These are phyloP conservation scores for Cryptosporidium andersoni DNA, from an alignment of 169 alveolate species.

Conservation along the genomic window DNA sequence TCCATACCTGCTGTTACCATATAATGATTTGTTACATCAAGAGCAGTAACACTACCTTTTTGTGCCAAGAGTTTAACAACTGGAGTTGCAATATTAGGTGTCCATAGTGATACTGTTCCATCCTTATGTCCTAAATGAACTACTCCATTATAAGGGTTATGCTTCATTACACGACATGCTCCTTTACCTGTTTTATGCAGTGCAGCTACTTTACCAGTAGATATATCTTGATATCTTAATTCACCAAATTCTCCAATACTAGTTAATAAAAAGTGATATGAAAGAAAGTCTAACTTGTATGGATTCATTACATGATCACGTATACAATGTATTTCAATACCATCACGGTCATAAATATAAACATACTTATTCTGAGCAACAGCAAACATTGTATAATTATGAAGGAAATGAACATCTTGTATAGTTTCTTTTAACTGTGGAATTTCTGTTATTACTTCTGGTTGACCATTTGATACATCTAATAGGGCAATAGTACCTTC, in stretches of 20 bases:
- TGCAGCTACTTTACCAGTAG: slow-evolving; percentile 91
- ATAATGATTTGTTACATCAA: slow-evolving; percentile 75
- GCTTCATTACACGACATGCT: slow-evolving; percentile 87
- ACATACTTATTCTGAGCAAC: slow-evolving; percentile 91
- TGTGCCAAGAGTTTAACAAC: slow-evolving; percentile 83
- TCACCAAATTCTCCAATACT: slow-evolving; percentile 92
- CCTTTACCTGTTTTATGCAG: slow-evolving; percentile 89
- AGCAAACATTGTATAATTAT: slow-evolving; percentile 91
- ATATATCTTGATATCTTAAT: slow-evolving; percentile 90
- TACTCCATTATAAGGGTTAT: slow-evolving; percentile 89
- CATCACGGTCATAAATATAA: slow-evolving; percentile 92
- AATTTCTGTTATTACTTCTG: slow-evolving; percentile 66
- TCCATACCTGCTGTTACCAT: slow-evolving; percentile 83
- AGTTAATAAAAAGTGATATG: slow-evolving; percentile 90
- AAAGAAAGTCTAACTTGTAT: slow-evolving; percentile 88
- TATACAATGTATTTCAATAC: slow-evolving; percentile 92
- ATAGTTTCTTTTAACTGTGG: slow-evolving; percentile 77
- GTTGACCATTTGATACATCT: slow-evolving; percentile 83
- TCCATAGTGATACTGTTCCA: slow-evolving; percentile 93
- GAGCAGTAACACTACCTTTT: slow-evolving; percentile 80
- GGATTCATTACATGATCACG: slow-evolving; percentile 85
- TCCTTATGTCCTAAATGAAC: slow-evolving; percentile 90
- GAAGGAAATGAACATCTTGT: slow-evolving; percentile 88
- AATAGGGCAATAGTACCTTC: slow-evolving; percentile 92
- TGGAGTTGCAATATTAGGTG: slow-evolving; percentile 92